Evolutionary conservation across 148 eudicot species (phyloP), one percentile per base, ranked within the genome.

Genomic region (Vaccinium corymbosum): DNA sequence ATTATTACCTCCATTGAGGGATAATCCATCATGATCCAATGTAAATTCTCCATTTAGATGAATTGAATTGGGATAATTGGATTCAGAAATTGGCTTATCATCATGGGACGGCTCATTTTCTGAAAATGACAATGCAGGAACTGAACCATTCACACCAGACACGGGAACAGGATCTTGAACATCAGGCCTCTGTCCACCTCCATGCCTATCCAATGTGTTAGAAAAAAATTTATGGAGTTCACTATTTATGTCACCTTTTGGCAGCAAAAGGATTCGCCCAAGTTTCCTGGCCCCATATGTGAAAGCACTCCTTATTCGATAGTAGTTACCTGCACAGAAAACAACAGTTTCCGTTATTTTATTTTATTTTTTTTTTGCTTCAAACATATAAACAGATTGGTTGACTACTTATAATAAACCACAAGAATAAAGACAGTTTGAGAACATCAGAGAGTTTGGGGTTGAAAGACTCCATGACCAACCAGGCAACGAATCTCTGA

Each of bases 251-350:
- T 83, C 83, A 46, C 91, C 89, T 84, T 90, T 90, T 27, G 93
- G 89, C 84, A 84, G 94, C 83, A 82, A 59, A 80, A 97, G 90
- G 79, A 94, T 91, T 87, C 81, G 93, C 50, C 91, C 91, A n/a
- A 97, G 98, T 81, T 95, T 94, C 56, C 91, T 88, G 79, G 98
- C 98, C 61, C 99, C 99, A 81, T 87, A 97, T 0, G 92, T 79
- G 83, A 97, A 93, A 83, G 99, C 99, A 82, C 98, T 95, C 84
- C 93, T 89, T 85, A 97, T 95, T 55, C 99, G 92, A 75, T 85
- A 92, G 85, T 93, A 97, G 81, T 92, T 97, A 35, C 98, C 99
- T 97, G 81, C 61, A 62, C 51, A 85, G 70, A 78, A 77, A 50
- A 72, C 49, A 52, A 52, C 29, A 55, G 51, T 82, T 61, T 25